phyloP scores from a whole-genome alignment of 352 stramenopile genomes.

The Thraustochytrium sp. region DNA sequence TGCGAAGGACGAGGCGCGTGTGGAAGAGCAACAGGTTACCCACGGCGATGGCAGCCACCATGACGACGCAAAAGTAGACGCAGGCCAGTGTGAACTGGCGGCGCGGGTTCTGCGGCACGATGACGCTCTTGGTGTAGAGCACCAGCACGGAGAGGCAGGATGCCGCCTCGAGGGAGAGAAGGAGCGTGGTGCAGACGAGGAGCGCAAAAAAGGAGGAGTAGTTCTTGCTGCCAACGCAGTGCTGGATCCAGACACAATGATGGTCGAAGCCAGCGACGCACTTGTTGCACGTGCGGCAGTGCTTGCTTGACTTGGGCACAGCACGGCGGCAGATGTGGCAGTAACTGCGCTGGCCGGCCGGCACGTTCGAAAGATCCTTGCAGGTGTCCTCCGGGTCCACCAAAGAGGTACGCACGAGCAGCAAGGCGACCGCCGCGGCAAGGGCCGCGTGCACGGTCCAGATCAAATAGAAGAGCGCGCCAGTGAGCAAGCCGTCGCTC shows the following conservation, averaged over 20 bases:
- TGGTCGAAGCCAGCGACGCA: slow-evolving; percentile 48
- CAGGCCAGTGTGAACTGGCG: not conserved
- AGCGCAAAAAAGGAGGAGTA: slow-evolving; percentile 47
- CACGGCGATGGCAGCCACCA: not conserved
- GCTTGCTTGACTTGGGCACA: slow-evolving; percentile 44
- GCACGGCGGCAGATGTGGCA: slow-evolving; percentile 34
- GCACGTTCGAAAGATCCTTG: not conserved
- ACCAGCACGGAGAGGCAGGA: not conserved
- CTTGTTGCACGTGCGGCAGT: slow-evolving; percentile 47
- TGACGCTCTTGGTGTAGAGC: not conserved
- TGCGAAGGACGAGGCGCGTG: not conserved
- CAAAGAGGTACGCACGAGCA: not conserved
- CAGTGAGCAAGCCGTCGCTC: not conserved
- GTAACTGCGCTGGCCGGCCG: not conserved
- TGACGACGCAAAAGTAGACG: not conserved
- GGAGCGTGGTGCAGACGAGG: not conserved
- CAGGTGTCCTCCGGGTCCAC: not conserved
- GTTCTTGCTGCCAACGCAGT: slow-evolving; percentile 44
- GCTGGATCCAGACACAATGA: slow-evolving; percentile 50
- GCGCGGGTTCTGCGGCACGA: not conserved
- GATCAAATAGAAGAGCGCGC: not conserved
- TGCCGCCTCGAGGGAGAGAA: not conserved
- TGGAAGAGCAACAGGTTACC: slow-evolving; percentile 4
- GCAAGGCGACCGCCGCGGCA: not conserved
- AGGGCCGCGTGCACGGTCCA: not conserved